Evolutionary conservation across 768 basidiomycete genomes (phyloP).

Genomic region (Suillus variegatus): DNA sequence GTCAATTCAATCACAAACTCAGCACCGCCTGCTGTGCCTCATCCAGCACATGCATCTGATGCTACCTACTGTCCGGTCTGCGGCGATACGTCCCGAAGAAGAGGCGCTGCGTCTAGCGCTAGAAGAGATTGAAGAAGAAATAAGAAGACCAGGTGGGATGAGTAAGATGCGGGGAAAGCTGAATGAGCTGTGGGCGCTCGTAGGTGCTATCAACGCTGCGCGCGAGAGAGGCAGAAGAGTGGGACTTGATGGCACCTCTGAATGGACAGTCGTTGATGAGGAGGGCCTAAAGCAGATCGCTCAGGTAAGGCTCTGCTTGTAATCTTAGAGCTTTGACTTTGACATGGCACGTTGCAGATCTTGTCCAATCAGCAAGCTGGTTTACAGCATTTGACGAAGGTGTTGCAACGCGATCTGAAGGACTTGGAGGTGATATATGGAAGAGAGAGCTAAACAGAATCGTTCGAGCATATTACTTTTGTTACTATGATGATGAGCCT

Average conservation of each 20-base stretch:
- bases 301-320: constrained; percentile 47
- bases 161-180: constrained; percentile 70
- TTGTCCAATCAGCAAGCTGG: constrained; percentile 79
- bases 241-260: constrained; percentile 43
- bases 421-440: constrained; percentile 70
- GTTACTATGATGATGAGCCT: constrained; percentile 7
- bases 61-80: constrained; percentile 73
- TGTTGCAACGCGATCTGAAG: constrained; percentile 61
- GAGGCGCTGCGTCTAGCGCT: constrained; percentile 69
- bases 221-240: constrained; percentile 50
- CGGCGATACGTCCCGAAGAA: constrained; percentile 78
- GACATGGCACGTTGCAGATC: constrained; percentile 46
- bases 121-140: constrained; percentile 75
- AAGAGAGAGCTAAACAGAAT: constrained; percentile 37
- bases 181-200: constrained; percentile 84
- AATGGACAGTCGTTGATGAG: constrained; percentile 87
- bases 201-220: constrained; percentile 68
- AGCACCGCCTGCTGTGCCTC: constrained; percentile 66
- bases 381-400: constrained; percentile 76
- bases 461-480: constrained; percentile 28
- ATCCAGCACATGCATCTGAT: constrained; percentile 79
- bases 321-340: constrained; percentile 7
- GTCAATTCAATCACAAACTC: constrained; percentile 66
- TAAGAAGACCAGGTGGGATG: constrained; percentile 50
- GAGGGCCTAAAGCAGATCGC: constrained; percentile 77